Base-by-base conservation (phyloP, 352 stramenopile genomes). In the Phytophthora rubi region DNA sequence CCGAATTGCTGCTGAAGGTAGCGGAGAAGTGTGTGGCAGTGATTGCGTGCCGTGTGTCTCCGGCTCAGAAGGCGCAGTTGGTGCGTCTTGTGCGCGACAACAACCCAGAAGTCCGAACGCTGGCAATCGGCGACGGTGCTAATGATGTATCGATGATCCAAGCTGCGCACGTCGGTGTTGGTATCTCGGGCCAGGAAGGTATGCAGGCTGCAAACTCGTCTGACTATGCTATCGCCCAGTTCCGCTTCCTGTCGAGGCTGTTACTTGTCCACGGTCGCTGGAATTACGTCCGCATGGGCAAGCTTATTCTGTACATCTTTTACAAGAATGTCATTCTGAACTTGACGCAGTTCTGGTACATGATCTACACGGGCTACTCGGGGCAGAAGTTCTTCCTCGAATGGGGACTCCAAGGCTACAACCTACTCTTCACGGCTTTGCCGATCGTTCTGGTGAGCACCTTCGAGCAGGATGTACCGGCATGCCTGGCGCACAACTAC, bases 111-210 rank as follows among this genome's bases (percentile, higher is more conserved):
- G 77, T 93, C 3, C 85, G 89, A 33, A 98, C 93, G 16, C 74
- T 98, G 1, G 88, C 92, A 15, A 98, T 98, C 53, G 95, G 97
- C 28, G 97, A 99, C 62, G 97, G 97, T 30, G 97, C 96, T 0
- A 99, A 99, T 68, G 97, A 99, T 70, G 97, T 99, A 0, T 93
- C 89, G 21, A 99, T 99, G 97, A 98, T 99, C 62, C 92, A 98
- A 75, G 81, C 82, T 3, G 94, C 92, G 2, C 90, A 98, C 68
- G 90, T 98, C 4, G 95, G 94, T 51, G 89, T 98, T 28, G 95
- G 95, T 9, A 98, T 98, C 49, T 95, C 83, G 0, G 95, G 95
- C 0, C 92, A 98, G 55, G 95, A 98, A 77, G 95, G 95, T 13
- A 94, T 97, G 81, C 96, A 98, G 61, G 98, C 96, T 2, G 95